Evolutionary conservation across 768 basidiomycete species (phyloP).

Genomic region (Clitopilus hobsonii): DNA sequence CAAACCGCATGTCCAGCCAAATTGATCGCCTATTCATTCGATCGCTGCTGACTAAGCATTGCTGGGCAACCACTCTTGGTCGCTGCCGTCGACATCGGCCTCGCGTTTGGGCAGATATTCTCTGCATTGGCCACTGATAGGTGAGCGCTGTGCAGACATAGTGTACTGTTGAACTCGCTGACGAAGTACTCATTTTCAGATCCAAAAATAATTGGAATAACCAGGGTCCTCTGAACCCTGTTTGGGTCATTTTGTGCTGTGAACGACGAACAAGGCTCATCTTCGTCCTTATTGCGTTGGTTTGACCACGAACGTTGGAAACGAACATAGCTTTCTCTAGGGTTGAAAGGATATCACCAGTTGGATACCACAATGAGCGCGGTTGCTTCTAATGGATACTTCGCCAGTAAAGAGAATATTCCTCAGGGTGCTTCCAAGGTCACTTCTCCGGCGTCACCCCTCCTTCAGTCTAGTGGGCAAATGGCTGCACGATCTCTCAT

Average conservation of each 20-base stretch:
- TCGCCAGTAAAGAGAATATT: conserved; percentile 25
- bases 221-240: too few species aligned
- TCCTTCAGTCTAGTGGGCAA: conserved; percentile 31
- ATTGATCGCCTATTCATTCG: neutral
- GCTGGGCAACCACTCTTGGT: neutral
- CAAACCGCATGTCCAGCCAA: too few species aligned
- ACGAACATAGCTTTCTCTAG: neutral
- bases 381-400: conserved; percentile 8
- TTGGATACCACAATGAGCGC: conserved; percentile 10
- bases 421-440: conserved; percentile 36
- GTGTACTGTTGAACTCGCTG: too few species aligned
- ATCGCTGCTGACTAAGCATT: neutral
- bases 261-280: neutral
- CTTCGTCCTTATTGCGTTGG: neutral
- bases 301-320: neutral
- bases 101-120: neutral
- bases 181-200: too few species aligned
- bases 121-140: neutral
- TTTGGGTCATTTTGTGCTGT: too few species aligned
- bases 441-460: conserved; percentile 40
- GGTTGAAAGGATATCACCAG: neutral
- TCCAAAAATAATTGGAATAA: neutral
- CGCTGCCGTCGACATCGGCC: neutral
- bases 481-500: conserved; percentile 31
- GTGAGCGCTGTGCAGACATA: too few species aligned